These are phyloP conservation scores for Alternaria conjuncta DNA, from an alignment of 2,329 filamentous ascomycete species.

Conservation along the genomic window DNA sequence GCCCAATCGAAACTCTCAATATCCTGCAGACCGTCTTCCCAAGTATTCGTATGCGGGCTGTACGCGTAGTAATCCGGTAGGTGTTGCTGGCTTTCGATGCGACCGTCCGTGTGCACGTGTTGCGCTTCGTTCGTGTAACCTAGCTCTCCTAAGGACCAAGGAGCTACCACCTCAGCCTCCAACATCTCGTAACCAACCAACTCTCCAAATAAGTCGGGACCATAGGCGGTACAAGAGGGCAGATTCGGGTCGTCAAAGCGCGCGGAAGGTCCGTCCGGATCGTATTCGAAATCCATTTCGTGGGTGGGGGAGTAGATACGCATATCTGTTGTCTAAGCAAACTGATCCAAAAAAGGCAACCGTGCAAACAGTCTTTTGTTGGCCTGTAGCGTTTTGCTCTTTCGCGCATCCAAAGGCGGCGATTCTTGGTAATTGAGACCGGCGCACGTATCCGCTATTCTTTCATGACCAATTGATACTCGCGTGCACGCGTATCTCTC, in stretches of 20 bases:
- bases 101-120: constrained; percentile 3
- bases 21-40: constrained; percentile 26
- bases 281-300: not conserved
- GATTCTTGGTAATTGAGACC: not conserved
- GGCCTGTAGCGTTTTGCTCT: not conserved
- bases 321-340: not conserved
- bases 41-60: constrained; percentile 5
- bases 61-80: constrained; percentile 17
- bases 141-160: constrained; percentile 6
- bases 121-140: constrained; percentile 2
- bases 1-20: constrained; percentile 38
- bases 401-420: not conserved
- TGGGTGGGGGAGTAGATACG: not conserved
- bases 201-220: not conserved
- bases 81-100: constrained; percentile 7
- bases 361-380: constrained; percentile 15
- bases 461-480: not conserved
- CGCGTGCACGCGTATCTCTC: not conserved
- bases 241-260: not conserved
- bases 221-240: not conserved
- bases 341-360: not conserved
- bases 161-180: not conserved
- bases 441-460: not conserved
- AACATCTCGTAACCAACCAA: not conserved
- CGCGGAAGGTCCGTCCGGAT: not conserved